phyloP scores from a whole-genome alignment of 257 asterid genomes.

The Salvia rosmarinus region DNA sequence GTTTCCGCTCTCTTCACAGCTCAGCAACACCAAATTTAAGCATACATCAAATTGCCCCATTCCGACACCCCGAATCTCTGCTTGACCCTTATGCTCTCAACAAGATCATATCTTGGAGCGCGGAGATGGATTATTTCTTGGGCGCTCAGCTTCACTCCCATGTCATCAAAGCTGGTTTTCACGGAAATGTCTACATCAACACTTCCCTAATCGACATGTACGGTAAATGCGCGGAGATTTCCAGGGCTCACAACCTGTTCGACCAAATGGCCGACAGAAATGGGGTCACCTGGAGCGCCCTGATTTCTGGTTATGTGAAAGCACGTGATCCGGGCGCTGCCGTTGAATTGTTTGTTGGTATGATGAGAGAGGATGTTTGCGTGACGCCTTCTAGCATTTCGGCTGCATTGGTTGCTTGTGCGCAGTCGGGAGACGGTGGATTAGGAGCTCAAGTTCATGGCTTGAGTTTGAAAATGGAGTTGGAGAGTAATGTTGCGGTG shows the following conservation, averaged over 20 bases:
- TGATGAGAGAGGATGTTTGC: conserved; percentile 45
- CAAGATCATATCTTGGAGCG: conserved; percentile 52
- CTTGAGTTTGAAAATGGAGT: conserved; percentile 56
- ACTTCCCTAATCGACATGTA: conserved; percentile 59
- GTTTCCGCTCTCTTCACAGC: conserved; percentile 29
- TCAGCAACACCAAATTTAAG: conserved; percentile 21
- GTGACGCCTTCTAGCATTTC: conserved; percentile 54
- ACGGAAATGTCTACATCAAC: conserved; percentile 49
- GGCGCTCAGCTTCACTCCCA: conserved; percentile 58
- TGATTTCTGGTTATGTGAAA: conserved; percentile 57
- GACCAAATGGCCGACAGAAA: conserved; percentile 59
- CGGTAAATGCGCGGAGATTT: conserved; percentile 36
- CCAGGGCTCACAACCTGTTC: conserved; percentile 49
- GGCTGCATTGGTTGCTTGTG: conserved; percentile 49
- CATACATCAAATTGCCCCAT: conserved; percentile 26
- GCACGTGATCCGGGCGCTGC: conserved; percentile 38
- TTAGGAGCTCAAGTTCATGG: conserved; percentile 64
- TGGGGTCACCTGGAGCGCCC: conserved; percentile 54
- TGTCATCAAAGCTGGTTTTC: conserved; percentile 52
- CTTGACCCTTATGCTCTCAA: conserved; percentile 42
- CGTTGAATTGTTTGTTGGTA: conserved; percentile 42
- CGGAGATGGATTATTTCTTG: conserved; percentile 33
- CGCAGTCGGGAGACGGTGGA: conserved; percentile 45
- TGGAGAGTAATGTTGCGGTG: conserved; percentile 48
- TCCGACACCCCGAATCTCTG: conserved; percentile 37